phyloP scores from a whole-genome alignment of 345 rosid species.

The Capsella bursapastoris region DNA sequence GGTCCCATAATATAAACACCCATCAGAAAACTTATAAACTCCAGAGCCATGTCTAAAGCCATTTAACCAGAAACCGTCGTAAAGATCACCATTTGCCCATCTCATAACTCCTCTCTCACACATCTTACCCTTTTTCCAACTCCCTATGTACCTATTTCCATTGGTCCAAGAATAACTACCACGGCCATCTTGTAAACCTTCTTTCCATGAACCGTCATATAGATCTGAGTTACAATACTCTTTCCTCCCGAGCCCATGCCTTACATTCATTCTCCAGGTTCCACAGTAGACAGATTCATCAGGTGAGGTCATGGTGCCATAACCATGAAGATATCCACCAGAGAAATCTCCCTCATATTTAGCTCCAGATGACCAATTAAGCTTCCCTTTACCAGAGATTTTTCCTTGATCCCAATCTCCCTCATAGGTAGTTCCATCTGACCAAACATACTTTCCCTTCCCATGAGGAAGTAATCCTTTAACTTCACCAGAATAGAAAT shows the following conservation, averaged over 20 bases:
- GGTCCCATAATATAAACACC: conserved; percentile 78
- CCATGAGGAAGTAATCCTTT: conserved; percentile 73
- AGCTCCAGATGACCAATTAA: conserved; percentile 75
- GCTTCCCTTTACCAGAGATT: conserved; percentile 80
- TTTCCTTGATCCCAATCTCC: conserved; percentile 92
- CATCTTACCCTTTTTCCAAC: conserved; percentile 84
- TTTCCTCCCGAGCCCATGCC: conserved; percentile 84
- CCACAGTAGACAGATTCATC: conserved; percentile 73
- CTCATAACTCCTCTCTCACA: conserved; percentile 88
- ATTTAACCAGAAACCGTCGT: conserved; percentile 80
- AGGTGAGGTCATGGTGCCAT: conserved; percentile 62
- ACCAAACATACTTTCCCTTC: conserved; percentile 80
- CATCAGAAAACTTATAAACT: conserved; percentile 76
- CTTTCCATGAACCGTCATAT: conserved; percentile 91
- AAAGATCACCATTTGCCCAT: conserved; percentile 85
- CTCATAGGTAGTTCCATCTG: conserved; percentile 67
- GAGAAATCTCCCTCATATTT: conserved; percentile 86
- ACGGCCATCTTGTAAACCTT: conserved; percentile 83
- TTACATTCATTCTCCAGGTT: conserved; percentile 84
- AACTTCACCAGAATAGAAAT: conserved; percentile 64
- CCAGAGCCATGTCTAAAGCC: conserved; percentile 85
- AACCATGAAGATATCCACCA: conserved; percentile 87
- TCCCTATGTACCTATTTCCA: conserved; percentile 81
- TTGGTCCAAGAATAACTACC: conserved; percentile 82
- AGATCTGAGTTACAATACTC: conserved; percentile 66